Evolutionary conservation across 805 yeast genomes (phyloP).

Genomic region (Candida berthetii): DNA sequence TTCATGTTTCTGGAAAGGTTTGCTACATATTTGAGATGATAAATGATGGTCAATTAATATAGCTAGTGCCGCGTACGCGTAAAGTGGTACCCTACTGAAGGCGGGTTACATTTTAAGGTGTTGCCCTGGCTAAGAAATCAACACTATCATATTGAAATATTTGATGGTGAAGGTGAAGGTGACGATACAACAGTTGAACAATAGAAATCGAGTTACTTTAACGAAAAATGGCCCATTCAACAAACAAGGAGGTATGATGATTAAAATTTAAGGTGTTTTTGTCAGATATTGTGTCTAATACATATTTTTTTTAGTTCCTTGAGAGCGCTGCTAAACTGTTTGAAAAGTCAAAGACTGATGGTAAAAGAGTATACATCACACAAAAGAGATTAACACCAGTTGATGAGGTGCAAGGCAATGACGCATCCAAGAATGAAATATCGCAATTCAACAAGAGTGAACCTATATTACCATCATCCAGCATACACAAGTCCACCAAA

Average conservation of each 20-base stretch:
- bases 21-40: too few relatives aligned
- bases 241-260: neutral
- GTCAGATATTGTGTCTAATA: too few relatives aligned
- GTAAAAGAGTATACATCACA: slow-evolving; percentile 49
- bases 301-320: slow-evolving; percentile 13
- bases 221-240: neutral
- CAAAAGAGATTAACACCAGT: slow-evolving; percentile 43
- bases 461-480: slow-evolving; percentile 21
- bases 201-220: neutral
- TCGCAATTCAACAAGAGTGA: slow-evolving; percentile 12
- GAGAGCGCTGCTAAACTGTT: slow-evolving; percentile 18
- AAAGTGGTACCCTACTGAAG: too few relatives aligned
- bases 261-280: too few relatives aligned
- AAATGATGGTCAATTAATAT: too few relatives aligned
- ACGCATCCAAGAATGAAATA: slow-evolving; percentile 10
- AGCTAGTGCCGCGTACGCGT: too few relatives aligned
- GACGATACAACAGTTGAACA: neutral
- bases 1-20: too few relatives aligned
- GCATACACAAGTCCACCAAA: slow-evolving; percentile 16
- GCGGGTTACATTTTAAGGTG: too few relatives aligned
- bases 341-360: slow-evolving; percentile 17
- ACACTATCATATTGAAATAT: too few relatives aligned
- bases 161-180: neutral
- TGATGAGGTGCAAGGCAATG: slow-evolving; percentile 21
- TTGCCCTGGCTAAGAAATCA: too few relatives aligned